Evolutionary conservation across 345 rosid species (phyloP), one percentile per base, ranked within the genome.

Genomic region (Gossypium longicalyx): DNA sequence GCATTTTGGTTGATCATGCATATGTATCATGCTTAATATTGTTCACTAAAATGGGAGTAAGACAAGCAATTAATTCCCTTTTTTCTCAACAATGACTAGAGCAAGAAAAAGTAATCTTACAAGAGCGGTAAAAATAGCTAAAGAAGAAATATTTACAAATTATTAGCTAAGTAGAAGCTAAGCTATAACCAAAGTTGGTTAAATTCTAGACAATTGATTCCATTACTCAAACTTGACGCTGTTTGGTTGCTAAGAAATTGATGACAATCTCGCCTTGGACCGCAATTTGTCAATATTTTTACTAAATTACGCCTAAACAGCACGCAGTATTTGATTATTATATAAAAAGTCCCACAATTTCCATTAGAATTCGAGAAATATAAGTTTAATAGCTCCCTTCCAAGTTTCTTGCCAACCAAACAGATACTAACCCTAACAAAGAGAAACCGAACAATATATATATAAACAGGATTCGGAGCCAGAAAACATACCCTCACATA

Each of bases 401-500:
- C 66, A 56, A 47, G 2, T 38, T 60, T 60, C 67, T 60, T 10
- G 65, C 57, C 23, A 73, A 73, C 44, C 56, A 73, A 59, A 59
- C 22, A 23, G 44, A 60, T 7, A 41, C 11, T 72, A 59, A 60
- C 12, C 43, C 54, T 38, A 58, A 58, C 19, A 27, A 69, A 27
- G 22, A 7, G 3, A 51, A 38, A 58, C 2, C 2, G 12, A n/a
- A 70, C 13, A 29, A 19, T 3, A 68, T 3, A 23, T 5, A 5
- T n/a, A 3, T 16, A 16, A 52, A 70, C 12, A 11, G 1, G 11
- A 17, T 29, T 71, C 19, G 19, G 34, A 38, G 63, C 20, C 52
- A 3, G 48, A 47, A 73, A 23, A 3, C 66, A 47, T 72, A 72
- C 76, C 56, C 76, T 67, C 47, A 73, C 43, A 19, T 73, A 73